Conservation (phyloP, 345 rosid genomes). For the Moringa oleifera region DNA sequence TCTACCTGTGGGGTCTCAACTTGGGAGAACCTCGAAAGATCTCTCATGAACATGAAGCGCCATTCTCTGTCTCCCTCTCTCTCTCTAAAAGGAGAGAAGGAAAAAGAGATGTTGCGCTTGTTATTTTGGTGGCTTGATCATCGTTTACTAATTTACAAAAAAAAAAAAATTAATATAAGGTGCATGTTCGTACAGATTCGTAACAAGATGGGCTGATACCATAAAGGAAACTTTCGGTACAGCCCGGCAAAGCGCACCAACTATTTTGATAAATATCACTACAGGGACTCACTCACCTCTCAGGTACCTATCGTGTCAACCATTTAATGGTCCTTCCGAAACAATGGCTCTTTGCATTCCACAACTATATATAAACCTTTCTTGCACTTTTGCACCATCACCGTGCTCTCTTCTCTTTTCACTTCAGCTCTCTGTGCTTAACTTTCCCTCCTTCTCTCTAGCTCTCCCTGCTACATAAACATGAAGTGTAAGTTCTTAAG, state of each 20-base stretch:
- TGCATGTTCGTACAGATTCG: constrained; percentile 59
- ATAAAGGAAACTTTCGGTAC: constrained; percentile 23
- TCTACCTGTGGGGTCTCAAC: constrained; percentile 62
- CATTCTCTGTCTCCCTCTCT: constrained; percentile 20
- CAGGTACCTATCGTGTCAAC: constrained; percentile 41
- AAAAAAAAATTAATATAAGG: constrained; percentile 9
- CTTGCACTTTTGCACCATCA: constrained; percentile 24
- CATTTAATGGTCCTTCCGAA: constrained; percentile 35
- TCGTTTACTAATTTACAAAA: neutral
- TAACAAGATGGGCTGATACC: constrained; percentile 26
- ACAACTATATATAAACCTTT: constrained; percentile 33
- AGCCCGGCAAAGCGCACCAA: constrained; percentile 27
- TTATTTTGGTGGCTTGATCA: neutral
- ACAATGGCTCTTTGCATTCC: constrained; percentile 17
- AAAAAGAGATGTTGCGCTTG: neutral
- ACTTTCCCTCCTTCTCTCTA: constrained; percentile 5
- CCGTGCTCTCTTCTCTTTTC: constrained; percentile 14
- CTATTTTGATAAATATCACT: neutral
- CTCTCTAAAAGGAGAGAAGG: too few relatives aligned
- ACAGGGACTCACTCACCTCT: constrained; percentile 16
- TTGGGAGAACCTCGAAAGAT: constrained; percentile 34
- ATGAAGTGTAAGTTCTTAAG: constrained; percentile 41
- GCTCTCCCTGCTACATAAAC: constrained; percentile 1
- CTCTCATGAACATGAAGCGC: constrained; percentile 28
- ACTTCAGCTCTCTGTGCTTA: constrained; percentile 10